Base-by-base conservation (phyloP, 495 filamentous ascomycete genomes). In the Penicillium tannophilum region DNA sequence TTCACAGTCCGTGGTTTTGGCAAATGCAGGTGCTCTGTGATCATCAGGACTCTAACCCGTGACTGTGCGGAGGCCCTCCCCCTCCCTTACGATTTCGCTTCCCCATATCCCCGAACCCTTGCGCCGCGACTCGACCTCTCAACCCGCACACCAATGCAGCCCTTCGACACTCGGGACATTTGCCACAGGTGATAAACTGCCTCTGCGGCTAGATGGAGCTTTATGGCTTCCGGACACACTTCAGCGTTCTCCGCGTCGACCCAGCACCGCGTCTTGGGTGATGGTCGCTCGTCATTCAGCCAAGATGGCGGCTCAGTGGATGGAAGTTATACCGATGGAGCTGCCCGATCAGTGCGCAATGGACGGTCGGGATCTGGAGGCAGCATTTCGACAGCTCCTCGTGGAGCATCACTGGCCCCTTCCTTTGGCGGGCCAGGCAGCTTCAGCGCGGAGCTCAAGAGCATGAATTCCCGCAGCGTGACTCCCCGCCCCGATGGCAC, bases 391-490 rank as follows among this genome's bases (percentile, higher is more conserved):
- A 88, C 85, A 64, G 84, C 80, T 20, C 81, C 86, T 6, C 81
- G 89, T 36, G 88, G 83, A 48, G 60, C 49, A 30, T 89, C 88
- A 14, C 69, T 74, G 60, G 86, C 84, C 57, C 85, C 87, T 24
- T 86, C 86, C 12, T 75, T 73, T 33, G 80, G 85, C 41, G 87
- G 86, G 26, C 92, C 93, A 1, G 95, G 94, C 9, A 96, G 92
- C 78, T 98, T 98, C 79, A 96, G 89, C 67, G 86, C 93, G 10
- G 92, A 96, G 47, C 77, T 98, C 55, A 91, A 90, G 68, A 91
- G 87, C 68, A 84, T 90, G 74, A 80, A 80, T 31, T 82, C 86
- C 41, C 87, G 88, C 48, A 84, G 82, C 60, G 83, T 82, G 16
- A 90, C 86, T 9, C 88, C 90, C 16, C 84, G 90, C 50, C 73